Evolutionary conservation across 352 stramenopile species (phyloP).

Genomic region (Phytophthora ohioensis): DNA sequence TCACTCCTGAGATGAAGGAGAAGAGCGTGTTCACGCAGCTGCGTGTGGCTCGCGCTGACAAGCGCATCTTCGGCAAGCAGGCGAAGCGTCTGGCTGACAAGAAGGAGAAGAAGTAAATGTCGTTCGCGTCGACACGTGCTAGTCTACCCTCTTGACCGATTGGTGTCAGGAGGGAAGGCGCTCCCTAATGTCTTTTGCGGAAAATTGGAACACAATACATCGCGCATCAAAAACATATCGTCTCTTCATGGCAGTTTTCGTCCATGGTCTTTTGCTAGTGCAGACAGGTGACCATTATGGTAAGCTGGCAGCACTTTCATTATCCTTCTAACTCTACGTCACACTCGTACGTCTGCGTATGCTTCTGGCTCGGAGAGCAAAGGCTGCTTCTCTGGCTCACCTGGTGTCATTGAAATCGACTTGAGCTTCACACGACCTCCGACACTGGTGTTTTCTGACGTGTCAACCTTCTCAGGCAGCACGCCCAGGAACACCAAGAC

Average conservation of each 20-base stretch:
- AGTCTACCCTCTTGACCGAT: constrained; percentile 20
- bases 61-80: constrained; percentile 89
- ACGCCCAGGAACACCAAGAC: constrained; percentile 77
- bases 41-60: constrained; percentile 85
- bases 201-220: constrained; percentile 78
- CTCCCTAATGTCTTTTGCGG: constrained; percentile 58
- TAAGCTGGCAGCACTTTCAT: background rate
- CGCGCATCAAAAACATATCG: constrained; percentile 44
- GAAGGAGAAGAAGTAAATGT: constrained; percentile 85
- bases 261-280: background rate
- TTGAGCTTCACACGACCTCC: constrained; percentile 14
- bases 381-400: constrained; percentile 52
- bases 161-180: constrained; percentile 24
- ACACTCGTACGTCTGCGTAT: constrained; percentile 35
- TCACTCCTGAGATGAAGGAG: constrained; percentile 91
- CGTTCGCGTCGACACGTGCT: constrained; percentile 35
- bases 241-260: constrained; percentile 5
- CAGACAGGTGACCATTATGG: background rate
- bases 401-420: constrained; percentile 18
- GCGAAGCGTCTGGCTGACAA: constrained; percentile 92
- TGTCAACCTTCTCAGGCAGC: constrained; percentile 70
- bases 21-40: constrained; percentile 84
- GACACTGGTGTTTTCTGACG: constrained; percentile 19
- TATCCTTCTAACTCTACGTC: constrained; percentile 10
- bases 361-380: constrained; percentile 49